Evolutionary conservation across 148 eudicot genomes (phyloP).

Genomic region (Rhododendron ovatum): DNA sequence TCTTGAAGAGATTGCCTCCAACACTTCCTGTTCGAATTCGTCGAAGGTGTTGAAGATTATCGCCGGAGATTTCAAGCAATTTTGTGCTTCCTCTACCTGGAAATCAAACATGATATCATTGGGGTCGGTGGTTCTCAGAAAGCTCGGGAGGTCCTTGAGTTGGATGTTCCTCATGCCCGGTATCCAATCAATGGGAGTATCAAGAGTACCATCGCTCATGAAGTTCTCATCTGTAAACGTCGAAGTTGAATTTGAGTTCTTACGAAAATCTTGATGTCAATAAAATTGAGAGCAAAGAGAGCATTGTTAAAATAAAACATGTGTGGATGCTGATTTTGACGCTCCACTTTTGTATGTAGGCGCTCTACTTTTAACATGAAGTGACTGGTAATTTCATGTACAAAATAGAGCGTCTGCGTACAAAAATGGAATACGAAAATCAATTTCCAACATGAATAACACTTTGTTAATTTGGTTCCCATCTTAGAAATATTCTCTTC

Average conservation of each 20-base stretch:
- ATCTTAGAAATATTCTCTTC: no score
- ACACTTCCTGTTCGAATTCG: background rate
- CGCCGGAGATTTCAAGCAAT: background rate
- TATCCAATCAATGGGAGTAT: background rate
- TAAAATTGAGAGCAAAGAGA: no score
- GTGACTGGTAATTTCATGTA: no score
- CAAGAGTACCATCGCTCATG: slow-evolving; percentile 1
- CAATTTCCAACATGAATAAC: no score
- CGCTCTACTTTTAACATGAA: no score
- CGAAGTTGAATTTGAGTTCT: background rate
- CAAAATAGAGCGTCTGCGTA: no score
- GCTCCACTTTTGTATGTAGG: no score
- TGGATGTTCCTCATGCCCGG: background rate
- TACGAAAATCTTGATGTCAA: background rate
- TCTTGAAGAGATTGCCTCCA: background rate
- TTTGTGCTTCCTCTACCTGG: slow-evolving; percentile 1
- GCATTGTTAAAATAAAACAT: no score
- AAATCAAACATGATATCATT: slow-evolving; percentile 1
- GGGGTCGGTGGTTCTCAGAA: background rate
- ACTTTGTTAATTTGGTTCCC: no score
- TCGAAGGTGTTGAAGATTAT: slow-evolving; percentile 1
- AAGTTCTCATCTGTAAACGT: background rate
- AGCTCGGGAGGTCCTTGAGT: slow-evolving; percentile 3
- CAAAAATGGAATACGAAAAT: no score
- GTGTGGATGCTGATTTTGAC: no score